These are phyloP conservation scores for Rutstroemia sp. DNA, from an alignment of 2,329 filamentous ascomycete genomes.

Conservation along the genomic window DNA sequence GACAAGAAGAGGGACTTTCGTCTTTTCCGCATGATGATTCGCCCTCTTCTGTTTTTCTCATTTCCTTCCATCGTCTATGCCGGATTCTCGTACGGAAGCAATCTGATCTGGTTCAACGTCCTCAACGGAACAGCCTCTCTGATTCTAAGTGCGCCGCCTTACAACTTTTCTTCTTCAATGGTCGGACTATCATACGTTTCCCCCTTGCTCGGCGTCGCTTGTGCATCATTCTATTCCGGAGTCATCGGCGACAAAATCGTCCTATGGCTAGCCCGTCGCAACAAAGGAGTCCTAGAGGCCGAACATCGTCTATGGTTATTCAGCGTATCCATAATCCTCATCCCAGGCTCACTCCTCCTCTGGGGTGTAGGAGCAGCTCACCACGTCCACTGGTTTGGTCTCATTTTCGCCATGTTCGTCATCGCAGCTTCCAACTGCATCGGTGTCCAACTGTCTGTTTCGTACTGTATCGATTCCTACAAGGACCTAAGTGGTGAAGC, in stretches of 20 bases:
- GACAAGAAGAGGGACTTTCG: conserved; percentile 24
- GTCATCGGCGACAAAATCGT: conserved; percentile 26
- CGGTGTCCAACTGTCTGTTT: conserved; percentile 36
- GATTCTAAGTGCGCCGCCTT: conserved; percentile 29
- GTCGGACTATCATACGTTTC: conserved; percentile 30
- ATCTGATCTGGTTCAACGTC: conserved; percentile 32
- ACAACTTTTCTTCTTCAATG: conserved; percentile 30
- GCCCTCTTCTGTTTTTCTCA: conserved; percentile 28
- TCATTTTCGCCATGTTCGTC: conserved; percentile 41
- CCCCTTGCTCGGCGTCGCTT: conserved; percentile 25
- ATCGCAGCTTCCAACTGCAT: conserved; percentile 37
- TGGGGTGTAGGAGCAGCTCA: conserved; percentile 45
- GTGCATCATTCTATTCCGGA: conserved; percentile 26
- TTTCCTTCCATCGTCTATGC: conserved; percentile 30
- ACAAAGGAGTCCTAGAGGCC: conserved; percentile 32
- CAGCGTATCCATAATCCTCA: conserved; percentile 32
- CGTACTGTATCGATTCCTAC: conserved; percentile 41
- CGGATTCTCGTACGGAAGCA: conserved; percentile 31
- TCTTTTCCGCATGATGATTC: conserved; percentile 26
- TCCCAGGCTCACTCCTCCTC: conserved; percentile 38
- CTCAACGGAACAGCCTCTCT: conserved; percentile 30
- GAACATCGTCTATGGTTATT: conserved; percentile 31
- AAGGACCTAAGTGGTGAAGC: conserved; percentile 41
- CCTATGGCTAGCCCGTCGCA: conserved; percentile 34
- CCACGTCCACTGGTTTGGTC: conserved; percentile 38